Percentiles rank a stretch among this genome's conserved stretches.
These are phyloP conservation scores for Penicillium alfredii DNA, from an alignment of 495 filamentous ascomycete species.

Conservation along the genomic window DNA sequence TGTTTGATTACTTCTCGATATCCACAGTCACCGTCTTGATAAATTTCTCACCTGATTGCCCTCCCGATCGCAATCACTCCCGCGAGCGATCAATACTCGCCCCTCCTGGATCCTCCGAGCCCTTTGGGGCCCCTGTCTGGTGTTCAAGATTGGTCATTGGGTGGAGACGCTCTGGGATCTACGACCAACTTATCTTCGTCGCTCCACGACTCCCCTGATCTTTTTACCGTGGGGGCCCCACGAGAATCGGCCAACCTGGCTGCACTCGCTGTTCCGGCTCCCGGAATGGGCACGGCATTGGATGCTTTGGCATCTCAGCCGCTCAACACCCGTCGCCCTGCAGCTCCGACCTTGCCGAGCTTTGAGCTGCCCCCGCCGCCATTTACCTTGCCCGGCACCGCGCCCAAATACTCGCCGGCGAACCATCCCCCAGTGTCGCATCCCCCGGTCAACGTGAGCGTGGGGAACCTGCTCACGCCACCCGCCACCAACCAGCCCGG, in stretches of 20 bases:
- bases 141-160: constrained; percentile 40
- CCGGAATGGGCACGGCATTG: constrained; percentile 41
- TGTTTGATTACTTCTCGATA: too few relatives aligned
- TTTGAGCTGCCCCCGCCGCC: constrained; percentile 57
- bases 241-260: constrained; percentile 37
- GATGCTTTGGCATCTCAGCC: constrained; percentile 41
- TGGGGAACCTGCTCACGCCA: constrained; percentile 57
- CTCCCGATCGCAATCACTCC: constrained; percentile 30
- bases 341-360: constrained; percentile 52
- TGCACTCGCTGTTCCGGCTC: constrained; percentile 38
- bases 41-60: constrained; percentile 7
- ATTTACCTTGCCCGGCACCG: constrained; percentile 23
- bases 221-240: constrained; percentile 24
- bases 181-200: constrained; percentile 23
- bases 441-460: constrained; percentile 47
- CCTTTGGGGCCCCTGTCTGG: constrained; percentile 34
- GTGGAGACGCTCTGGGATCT: constrained; percentile 20
- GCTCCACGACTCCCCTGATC: constrained; percentile 30
- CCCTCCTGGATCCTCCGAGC: constrained; percentile 47
- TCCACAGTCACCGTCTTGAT: too few relatives aligned
- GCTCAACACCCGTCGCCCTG: constrained; percentile 54
- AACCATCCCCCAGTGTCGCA: constrained; percentile 28
- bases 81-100: constrained; percentile 30
- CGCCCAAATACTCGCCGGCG: constrained; percentile 39
- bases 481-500: constrained; percentile 55